A percentile compares a stretch with the other conserved stretches of the same genome.
Conservation (phyloP, 306 rosid genomes). For the Astragalus glycyphyllos region DNA sequence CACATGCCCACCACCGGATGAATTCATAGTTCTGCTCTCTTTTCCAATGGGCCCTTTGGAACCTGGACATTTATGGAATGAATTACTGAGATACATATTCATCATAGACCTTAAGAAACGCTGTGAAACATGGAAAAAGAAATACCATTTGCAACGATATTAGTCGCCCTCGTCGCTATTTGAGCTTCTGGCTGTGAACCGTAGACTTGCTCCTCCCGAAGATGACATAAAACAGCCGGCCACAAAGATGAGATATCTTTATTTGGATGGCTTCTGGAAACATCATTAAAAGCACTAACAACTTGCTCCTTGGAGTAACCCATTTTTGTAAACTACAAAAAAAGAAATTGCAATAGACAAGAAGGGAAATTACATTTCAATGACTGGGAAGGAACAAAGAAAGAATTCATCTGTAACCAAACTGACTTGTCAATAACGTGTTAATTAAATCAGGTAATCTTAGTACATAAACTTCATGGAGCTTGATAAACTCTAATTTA, state of each 20-base stretch:
- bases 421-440: conserved; percentile 15
- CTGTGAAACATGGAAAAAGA: conserved; percentile 13
- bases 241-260: conserved; percentile 74
- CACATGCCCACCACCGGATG: conserved; percentile 50
- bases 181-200: conserved; percentile 56
- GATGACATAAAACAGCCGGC: conserved; percentile 83
- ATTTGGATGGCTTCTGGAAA: conserved; percentile 56
- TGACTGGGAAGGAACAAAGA: conserved; percentile 2
- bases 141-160: conserved; percentile 46
- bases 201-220: conserved; percentile 76
- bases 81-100: conserved; percentile 30
- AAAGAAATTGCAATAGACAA: conserved; percentile 12
- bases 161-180: conserved; percentile 31
- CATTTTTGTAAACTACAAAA: conserved; percentile 67
- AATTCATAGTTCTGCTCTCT: conserved; percentile 40
- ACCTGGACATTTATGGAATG: conserved; percentile 55
- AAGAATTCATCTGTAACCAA: not conserved
- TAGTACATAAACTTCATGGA: conserved; percentile 29
- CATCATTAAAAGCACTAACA: conserved; percentile 61
- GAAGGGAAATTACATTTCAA: conserved; percentile 11
- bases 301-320: conserved; percentile 86
- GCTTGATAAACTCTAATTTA: too few species aligned
- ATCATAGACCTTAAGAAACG: conserved; percentile 18
- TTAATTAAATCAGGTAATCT: conserved; percentile 30
- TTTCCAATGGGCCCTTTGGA: conserved; percentile 48